Conservation (phyloP, 257 asterid species). For the Solanum lycopersicoides region DNA sequence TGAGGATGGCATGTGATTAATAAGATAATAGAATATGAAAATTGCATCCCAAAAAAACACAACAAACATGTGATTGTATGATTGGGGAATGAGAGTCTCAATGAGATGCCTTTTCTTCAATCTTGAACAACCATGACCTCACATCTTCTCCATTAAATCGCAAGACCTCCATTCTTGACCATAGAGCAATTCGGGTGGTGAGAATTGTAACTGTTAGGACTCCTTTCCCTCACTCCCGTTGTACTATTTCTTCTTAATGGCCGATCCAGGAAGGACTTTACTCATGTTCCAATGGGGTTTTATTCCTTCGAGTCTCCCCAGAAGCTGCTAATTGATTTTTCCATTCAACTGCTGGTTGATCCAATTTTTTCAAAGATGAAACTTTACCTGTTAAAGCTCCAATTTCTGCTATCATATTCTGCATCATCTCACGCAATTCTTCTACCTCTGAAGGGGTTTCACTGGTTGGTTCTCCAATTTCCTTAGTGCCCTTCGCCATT, state of each 20-base stretch:
- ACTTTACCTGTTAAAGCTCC: neutral
- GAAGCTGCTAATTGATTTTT: neutral
- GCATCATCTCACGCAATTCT: neutral
- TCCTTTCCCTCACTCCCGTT: neutral
- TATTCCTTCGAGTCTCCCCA: neutral
- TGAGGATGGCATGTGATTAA: neutral
- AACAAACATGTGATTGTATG: no score
- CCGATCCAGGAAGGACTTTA: accelerated
- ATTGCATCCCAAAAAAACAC: no score
- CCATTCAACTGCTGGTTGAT: neutral
- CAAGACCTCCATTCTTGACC: neutral
- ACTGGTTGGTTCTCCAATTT: neutral
- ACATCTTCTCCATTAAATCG: no score
- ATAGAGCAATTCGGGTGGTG: neutral
- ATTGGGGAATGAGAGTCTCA: no score
- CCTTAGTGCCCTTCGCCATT: neutral
- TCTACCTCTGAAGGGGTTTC: neutral
- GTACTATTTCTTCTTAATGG: neutral
- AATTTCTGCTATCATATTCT: neutral
- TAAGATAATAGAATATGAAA: neutral
- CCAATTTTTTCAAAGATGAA: neutral
- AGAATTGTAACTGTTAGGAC: neutral
- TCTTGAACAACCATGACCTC: no score
- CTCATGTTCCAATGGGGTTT: neutral
- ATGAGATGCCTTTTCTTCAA: no score